Evolutionary conservation across 2,329 filamentous ascomycete genomes (phyloP), one percentile per base, ranked within the genome.

Genomic region (Fusarium sp.): DNA sequence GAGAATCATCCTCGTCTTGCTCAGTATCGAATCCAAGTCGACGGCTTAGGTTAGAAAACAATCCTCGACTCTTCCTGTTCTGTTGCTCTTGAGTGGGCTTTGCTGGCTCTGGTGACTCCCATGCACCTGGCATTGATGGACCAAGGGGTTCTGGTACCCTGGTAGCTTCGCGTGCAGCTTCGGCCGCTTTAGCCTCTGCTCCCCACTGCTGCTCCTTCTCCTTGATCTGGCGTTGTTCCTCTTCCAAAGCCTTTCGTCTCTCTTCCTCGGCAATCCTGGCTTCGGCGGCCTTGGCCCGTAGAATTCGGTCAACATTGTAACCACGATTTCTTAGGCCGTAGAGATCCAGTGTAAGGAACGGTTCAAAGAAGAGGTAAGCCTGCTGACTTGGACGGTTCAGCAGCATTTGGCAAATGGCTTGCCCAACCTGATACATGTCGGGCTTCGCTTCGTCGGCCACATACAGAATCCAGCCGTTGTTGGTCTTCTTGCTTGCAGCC

Each of bases 291-390:
- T 97, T 97, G 57, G 91, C 91, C 40, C 93, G 89, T 24, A 99
- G 85, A 67, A 99, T 98, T 52, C 96, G 91, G 76, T 98, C 94
- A 41, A 99, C 96, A 72, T 99, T 98, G 84, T 98, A 98, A 3
- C 96, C 96, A 69, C 96, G 93, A 65, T 90, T 90, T 74, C 93
- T 91, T 43, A 99, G 83, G 54, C 94, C 91, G 48, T 92, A 87
- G 25, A 99, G 85, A 73, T 95, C 93, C 11, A 96, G 90, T 62
- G 92, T 95, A 40, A 99, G 83, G 68, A 99, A 91, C 56, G 94
- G 94, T 80, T 98, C 96, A 59, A 99, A 89, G 57, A 96, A 95
- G 59, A 98, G 87, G 58, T 93, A 94, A 4, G 95, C 94, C 76
- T 97, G 92, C 75, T 97, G 92, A 70, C 93, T 95, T 10, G 95